Evolutionary conservation across 768 basidiomycete species (phyloP), one percentile per base, ranked within the genome.

Genomic region (Phanerodontia chrysosporium): DNA sequence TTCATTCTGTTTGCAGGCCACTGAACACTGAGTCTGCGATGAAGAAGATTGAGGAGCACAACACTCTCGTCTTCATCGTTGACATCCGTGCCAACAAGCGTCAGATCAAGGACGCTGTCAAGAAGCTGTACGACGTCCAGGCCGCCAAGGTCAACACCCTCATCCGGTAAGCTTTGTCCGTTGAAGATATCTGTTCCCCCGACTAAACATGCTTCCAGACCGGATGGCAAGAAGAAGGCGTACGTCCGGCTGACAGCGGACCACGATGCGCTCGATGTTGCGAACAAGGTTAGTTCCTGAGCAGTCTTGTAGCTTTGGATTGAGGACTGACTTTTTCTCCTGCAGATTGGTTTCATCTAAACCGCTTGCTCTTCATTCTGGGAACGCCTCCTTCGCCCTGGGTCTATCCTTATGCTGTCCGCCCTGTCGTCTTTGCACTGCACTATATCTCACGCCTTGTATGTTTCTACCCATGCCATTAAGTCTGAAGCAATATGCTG

Each of bases 21-120:
- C 74, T 94, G 74, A 96, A 94, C 86, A 96, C 94, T 16, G 95
- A 98, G 76, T 89, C 86, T 13, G 95, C 96, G 62, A 98, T 98
- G 96, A 96, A 98, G 85, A 97, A 99, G 85, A 99, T 99, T 59
- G 96, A 99, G 83, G 96, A 98, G 76, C 88, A 98, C 83, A 98
- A 99, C 78, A 99, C 97, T 30, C 85, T 98, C 59, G 97, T 99
- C 60, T 99, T 98, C 82, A 88, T 98, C 61, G 95, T 97, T 55
- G 95, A 98, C 75, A 70, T 98, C 75, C 87, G 85, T 73, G 80
- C 93, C 66, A 99, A 97, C 86, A 99, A 99, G 85, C 86, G 94
- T 49, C 94, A 99, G 77, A 98, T 98, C 80, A 96, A 95, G 85
- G 93, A 98, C 68, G 97, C 97, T 1, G 95, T 99, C 68, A 98